Evolutionary conservation across 805 yeast genomes (phyloP), one percentile per base, ranked within the genome.

Genomic region (Suhomyces canberraensis): DNA sequence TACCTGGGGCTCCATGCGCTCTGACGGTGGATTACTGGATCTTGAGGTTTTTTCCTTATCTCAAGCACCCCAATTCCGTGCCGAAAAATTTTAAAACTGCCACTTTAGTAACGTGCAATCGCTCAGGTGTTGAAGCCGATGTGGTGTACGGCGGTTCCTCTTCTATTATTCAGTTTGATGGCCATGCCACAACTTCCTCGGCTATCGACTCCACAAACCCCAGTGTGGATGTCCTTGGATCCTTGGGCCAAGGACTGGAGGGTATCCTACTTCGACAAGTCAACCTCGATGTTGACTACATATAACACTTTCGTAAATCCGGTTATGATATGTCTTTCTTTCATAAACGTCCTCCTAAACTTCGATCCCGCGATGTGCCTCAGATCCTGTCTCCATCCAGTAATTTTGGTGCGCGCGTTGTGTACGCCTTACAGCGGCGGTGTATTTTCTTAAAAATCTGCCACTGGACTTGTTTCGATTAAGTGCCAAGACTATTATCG

Each of bases 41-140:
- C 4, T 48, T 77, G 22, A 61, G 97, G 29, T 73, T 85, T 48
- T 65, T 74, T 48, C 95, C 93, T 2, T 75, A 79, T 40, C 54
- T 79, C 47, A 59, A 60, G 31, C 73, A 71, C 48, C 52, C 50
- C 5, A 36, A 38, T 18, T 55, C 60, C 39, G 41, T 40, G 27
- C 44, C 56, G 3, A 52, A 51, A 31, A 48, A 50, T 34, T 43
- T 30, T 15, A 33, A 49, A 6, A 51, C 48, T 15, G 62, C 61
- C 3, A 53, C 64, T 2, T 54, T 82, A 9, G 73, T 82, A 0
- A 52, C 79, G 4, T 78, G 88, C 47, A 88, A 89, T 54, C 66
- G 97, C 44, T 64, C 76, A 8, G 97, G 97, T 0, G 63, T 81
- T n/a, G 96, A 89, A 53, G 79, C 69, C 32, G 75, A 72, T 27